A percentile compares a stretch with the other conserved stretches of the same genome.
Conservation (phyloP, 768 basidiomycete species). For the Lentinus tigrinus region DNA sequence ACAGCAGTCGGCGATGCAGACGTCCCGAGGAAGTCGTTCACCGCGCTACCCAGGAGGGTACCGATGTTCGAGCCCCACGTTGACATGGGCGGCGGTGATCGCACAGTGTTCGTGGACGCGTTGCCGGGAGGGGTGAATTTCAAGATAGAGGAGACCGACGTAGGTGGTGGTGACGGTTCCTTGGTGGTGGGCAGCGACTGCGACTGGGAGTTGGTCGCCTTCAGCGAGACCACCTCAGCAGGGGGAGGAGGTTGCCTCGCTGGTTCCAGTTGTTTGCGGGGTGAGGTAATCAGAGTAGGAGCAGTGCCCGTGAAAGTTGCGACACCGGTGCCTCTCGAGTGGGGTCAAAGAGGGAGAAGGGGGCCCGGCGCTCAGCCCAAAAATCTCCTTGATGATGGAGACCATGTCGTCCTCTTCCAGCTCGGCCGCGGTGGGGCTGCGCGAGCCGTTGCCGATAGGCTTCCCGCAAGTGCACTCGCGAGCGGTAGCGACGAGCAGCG, state of each 20-base stretch:
- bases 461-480: conserved; percentile 46
- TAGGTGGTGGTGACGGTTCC: background rate
- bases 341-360: conserved; percentile 23
- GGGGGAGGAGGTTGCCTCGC: background rate
- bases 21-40: conserved; percentile 16
- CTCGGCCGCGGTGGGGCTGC: conserved; percentile 27
- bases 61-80: conserved; percentile 13
- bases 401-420: conserved; percentile 28
- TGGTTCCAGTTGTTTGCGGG: conserved; percentile 5
- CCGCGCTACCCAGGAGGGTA: conserved; percentile 10
- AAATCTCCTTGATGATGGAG: conserved; percentile 32
- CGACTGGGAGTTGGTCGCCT: background rate
- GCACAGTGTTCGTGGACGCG: conserved; percentile 2
- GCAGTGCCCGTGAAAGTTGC: conserved; percentile 13
- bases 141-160: conserved; percentile 6
- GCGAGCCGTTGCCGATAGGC: conserved; percentile 29
- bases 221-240: background rate
- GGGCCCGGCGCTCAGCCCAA: conserved; percentile 26
- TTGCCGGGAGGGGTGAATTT: conserved; percentile 3
- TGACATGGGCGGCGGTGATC: background rate
- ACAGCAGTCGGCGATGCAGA: conserved; percentile 9
- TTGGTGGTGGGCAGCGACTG: conserved; percentile 4
- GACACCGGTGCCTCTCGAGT: conserved; percentile 14
- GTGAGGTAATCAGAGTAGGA: conserved; percentile 12
- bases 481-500: conserved; percentile 49